A percentile compares a stretch with the other conserved stretches of the same genome.
phyloP scores from a whole-genome alignment of 257 asterid species.

The Solanum chmielewskii region DNA sequence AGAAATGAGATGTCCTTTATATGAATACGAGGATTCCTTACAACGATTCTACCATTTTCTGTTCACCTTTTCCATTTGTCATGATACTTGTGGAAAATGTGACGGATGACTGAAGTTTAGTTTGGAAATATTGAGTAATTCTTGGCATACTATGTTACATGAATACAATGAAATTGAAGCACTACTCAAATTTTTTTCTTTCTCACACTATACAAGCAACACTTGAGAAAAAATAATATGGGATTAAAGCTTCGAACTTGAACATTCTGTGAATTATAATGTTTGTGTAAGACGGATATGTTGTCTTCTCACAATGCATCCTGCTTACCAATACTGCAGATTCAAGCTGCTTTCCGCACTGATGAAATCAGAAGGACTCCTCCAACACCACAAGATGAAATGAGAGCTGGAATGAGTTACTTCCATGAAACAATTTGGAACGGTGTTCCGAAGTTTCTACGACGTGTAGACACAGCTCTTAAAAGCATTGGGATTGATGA shows the following conservation, averaged over 20 bases:
- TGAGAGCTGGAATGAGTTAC: conserved; percentile 56
- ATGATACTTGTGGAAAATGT: background rate
- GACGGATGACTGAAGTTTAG: background rate
- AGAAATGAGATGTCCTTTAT: background rate
- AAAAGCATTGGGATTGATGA: conserved; percentile 35
- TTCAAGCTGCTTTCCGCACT: conserved; percentile 50
- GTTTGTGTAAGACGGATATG: background rate
- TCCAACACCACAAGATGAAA: conserved; percentile 48
- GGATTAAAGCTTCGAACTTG: background rate
- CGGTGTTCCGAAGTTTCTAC: conserved; percentile 38
- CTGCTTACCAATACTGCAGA: conserved; percentile 1
- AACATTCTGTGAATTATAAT: background rate
- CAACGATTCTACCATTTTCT: background rate
- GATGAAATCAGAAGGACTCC: conserved; percentile 46
- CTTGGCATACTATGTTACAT: background rate
- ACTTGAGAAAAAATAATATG: background rate
- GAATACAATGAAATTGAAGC: background rate
- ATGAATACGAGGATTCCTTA: background rate
- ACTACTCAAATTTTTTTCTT: background rate
- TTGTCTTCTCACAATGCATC: background rate
- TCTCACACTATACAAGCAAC: background rate
- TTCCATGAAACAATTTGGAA: conserved; percentile 48
- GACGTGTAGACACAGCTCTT: conserved; percentile 43
- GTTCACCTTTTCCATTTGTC: background rate
- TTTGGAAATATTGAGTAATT: background rate